Conservation (phyloP, 768 basidiomycete genomes). For the Kwoniella sp. region DNA sequence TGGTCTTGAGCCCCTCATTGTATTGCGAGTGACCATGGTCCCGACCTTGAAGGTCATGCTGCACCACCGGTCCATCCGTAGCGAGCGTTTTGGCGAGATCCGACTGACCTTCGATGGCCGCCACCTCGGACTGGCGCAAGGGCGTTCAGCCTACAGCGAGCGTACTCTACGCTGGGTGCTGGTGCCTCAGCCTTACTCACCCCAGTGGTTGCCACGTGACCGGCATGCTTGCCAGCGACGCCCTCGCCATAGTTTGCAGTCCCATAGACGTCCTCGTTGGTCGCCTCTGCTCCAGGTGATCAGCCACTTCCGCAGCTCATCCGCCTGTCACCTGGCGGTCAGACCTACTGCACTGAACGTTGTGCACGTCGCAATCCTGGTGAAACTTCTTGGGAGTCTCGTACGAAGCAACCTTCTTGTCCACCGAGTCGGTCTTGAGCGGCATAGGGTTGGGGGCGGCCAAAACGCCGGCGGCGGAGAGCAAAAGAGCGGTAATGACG, state of each 20-base stretch:
- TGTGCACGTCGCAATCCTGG: slow-evolving; percentile 16
- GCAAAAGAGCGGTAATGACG: slow-evolving; percentile 4
- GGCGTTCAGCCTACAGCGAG: background rate
- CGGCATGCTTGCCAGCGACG: slow-evolving; percentile 6
- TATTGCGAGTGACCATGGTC: slow-evolving; percentile 15
- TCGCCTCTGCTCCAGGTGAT: slow-evolving; percentile 4
- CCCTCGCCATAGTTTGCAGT: slow-evolving; percentile 7
- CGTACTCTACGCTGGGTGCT: background rate
- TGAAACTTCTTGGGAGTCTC: slow-evolving; percentile 19
- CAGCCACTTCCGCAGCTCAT: background rate
- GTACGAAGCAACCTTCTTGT: slow-evolving; percentile 7
- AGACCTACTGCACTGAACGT: slow-evolving; percentile 17
- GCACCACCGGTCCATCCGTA: slow-evolving; percentile 4
- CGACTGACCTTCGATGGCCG: slow-evolving; percentile 9
- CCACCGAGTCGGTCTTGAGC: slow-evolving; percentile 3
- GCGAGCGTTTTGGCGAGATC: slow-evolving; percentile 10
- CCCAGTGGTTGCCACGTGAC: slow-evolving; percentile 4
- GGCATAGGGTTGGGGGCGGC: slow-evolving; percentile 1
- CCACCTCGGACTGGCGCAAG: slow-evolving; percentile 6
- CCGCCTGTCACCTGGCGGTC: background rate
- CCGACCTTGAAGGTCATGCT: slow-evolving; percentile 14
- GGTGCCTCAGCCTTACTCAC: slow-evolving; percentile 2
- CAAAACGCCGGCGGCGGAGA: background rate
- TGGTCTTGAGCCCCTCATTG: slow-evolving; percentile 8
- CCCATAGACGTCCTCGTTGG: slow-evolving; percentile 10